Conservation (phyloP, 2,329 filamentous ascomycete species). For the Phialophora expanda region DNA sequence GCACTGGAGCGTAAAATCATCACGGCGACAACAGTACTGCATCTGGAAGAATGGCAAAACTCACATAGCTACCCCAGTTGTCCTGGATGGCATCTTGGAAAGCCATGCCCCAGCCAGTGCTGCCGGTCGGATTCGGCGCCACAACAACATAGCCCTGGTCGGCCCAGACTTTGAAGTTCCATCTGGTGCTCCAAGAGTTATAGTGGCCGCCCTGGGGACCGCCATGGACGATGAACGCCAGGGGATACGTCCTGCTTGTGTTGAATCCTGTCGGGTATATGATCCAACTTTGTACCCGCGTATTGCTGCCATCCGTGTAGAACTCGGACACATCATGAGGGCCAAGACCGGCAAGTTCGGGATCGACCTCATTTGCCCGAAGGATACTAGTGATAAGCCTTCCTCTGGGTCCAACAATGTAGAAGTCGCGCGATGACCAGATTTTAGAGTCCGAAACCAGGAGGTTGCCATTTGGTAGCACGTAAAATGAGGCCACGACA, state of each 20-base stretch:
- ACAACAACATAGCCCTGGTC: slow-evolving; percentile 87
- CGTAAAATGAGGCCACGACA: slow-evolving; percentile 41
- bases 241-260: slow-evolving; percentile 72
- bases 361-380: slow-evolving; percentile 48
- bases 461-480: slow-evolving; percentile 41
- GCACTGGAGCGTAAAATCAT: neutral
- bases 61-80: slow-evolving; percentile 75
- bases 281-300: slow-evolving; percentile 48
- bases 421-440: slow-evolving; percentile 47
- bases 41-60: neutral
- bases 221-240: slow-evolving; percentile 81
- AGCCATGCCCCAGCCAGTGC: slow-evolving; percentile 79
- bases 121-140: slow-evolving; percentile 81
- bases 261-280: slow-evolving; percentile 64
- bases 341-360: slow-evolving; percentile 46
- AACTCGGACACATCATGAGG: slow-evolving; percentile 47
- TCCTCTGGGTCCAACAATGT: slow-evolving; percentile 43
- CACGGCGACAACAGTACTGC: neutral
- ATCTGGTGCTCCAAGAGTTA: slow-evolving; percentile 78
- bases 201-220: slow-evolving; percentile 79
- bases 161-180: slow-evolving; percentile 85
- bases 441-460: slow-evolving; percentile 46
- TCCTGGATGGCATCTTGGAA: slow-evolving; percentile 76
- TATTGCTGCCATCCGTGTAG: slow-evolving; percentile 47
- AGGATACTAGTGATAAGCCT: slow-evolving; percentile 42